phyloP scores from a whole-genome alignment of 306 rosid genomes.

The Gastrolobium bilobum region DNA sequence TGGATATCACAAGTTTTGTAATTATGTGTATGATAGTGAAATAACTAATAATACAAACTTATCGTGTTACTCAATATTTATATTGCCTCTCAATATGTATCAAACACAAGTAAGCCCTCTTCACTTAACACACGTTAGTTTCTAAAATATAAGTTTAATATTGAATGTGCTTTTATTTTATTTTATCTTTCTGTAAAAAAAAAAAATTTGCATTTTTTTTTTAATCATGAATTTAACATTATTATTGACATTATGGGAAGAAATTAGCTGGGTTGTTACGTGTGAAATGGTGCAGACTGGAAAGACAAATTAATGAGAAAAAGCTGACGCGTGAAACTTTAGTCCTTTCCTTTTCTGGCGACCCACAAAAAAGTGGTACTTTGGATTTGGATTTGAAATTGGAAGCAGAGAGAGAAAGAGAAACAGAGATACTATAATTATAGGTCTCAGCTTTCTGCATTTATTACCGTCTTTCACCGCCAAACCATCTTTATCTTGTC shows the following conservation, averaged over 20 bases:
- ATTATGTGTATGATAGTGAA: no score
- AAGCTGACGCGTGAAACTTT: constrained; percentile 70
- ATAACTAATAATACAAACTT: no score
- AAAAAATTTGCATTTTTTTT: no score
- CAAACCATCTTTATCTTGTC: constrained; percentile 32
- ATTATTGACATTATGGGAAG: background rate
- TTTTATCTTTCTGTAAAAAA: no score
- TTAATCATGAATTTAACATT: no score
- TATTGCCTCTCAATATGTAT: no score
- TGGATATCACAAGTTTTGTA: no score
- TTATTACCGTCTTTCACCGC: constrained; percentile 46
- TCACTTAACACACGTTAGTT: no score
- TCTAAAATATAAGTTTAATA: no score
- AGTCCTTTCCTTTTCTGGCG: constrained; percentile 64
- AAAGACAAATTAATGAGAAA: constrained; percentile 52
- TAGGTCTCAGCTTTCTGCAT: constrained; percentile 60
- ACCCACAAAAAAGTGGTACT: constrained; percentile 58
- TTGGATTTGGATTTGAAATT: constrained; percentile 48
- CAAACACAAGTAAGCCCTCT: no score
- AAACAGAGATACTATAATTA: background rate
- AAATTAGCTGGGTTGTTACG: background rate
- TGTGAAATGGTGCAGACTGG: constrained; percentile 15
- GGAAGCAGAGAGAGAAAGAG: constrained; percentile 36
- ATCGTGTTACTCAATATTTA: no score
- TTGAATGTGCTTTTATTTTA: no score